Conservation (phyloP, 1,139 yeast genomes). For the Debaryomycetaceae sp. region DNA sequence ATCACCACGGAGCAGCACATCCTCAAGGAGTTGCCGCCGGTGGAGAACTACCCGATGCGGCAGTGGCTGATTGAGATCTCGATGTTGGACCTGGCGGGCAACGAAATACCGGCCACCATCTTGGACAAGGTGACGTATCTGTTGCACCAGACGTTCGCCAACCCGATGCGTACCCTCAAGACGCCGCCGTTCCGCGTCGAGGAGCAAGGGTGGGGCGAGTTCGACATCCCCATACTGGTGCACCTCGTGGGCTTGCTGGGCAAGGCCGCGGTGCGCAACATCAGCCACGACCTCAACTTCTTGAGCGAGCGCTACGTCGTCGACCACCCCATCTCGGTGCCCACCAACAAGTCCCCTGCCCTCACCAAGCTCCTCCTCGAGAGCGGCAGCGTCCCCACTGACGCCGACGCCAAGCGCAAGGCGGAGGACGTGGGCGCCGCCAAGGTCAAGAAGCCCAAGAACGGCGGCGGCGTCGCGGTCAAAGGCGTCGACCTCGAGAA, state of each 20-base stretch:
- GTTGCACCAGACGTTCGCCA: constrained; percentile 90
- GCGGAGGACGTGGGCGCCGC: constrained; percentile 23
- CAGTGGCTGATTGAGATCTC: constrained; percentile 82
- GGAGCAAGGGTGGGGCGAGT: constrained; percentile 99
- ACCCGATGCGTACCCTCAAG: constrained; percentile 78
- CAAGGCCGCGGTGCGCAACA: constrained; percentile 80
- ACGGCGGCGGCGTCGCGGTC: constrained; percentile 36
- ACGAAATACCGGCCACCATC: constrained; percentile 79
- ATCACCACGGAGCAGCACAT: constrained; percentile 85
- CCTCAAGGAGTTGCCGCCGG: constrained; percentile 79
- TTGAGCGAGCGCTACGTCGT: constrained; percentile 68
- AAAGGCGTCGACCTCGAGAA: constrained; percentile 87
- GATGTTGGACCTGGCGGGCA: constrained; percentile 74
- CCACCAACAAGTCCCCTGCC: constrained; percentile 66
- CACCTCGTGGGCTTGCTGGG: constrained; percentile 64
- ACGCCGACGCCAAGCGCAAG: constrained; percentile 23
- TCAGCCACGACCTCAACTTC: constrained; percentile 88
- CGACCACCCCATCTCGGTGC: constrained; percentile 74
- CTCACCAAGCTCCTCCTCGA: constrained; percentile 71
- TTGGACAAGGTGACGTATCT: constrained; percentile 92
- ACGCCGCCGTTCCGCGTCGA: constrained; percentile 85
- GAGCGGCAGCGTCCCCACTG: constrained; percentile 70
- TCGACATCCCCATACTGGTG: constrained; percentile 78
- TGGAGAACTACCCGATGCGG: constrained; percentile 93
- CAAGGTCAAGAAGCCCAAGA: constrained; percentile 66